Conservation (phyloP, 352 stramenopile species). For the Elongisporangium undulatum region DNA sequence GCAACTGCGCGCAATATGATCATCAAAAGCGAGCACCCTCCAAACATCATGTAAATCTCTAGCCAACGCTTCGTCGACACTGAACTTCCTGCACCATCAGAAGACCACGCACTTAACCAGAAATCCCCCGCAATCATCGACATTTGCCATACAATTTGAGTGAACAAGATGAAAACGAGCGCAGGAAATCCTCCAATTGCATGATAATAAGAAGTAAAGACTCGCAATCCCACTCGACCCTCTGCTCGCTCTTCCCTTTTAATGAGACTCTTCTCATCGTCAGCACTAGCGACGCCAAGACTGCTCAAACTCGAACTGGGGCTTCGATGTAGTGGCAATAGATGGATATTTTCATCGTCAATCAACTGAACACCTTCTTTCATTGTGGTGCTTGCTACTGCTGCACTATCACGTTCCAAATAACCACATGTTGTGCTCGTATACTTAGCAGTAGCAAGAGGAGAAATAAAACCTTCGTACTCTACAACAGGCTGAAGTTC, state of each 20-base stretch:
- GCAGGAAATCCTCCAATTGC: constrained; percentile 34
- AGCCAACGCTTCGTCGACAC: constrained; percentile 13
- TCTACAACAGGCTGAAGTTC: constrained; percentile 4
- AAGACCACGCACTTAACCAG: constrained; percentile 88
- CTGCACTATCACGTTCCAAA: constrained; percentile 10
- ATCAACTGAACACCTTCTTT: constrained; percentile 9
- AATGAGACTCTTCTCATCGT: constrained; percentile 9
- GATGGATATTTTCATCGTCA: neutral
- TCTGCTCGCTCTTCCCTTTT: constrained; percentile 19
- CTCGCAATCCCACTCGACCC: constrained; percentile 21
- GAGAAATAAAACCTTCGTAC: constrained; percentile 16
- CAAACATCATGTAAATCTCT: constrained; percentile 22
- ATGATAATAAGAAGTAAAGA: constrained; percentile 35
- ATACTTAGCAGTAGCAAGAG: constrained; percentile 8
- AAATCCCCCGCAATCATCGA: constrained; percentile 65
- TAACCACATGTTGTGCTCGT: constrained; percentile 1
- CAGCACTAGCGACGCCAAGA: too few species aligned
- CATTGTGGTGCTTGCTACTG: constrained; percentile 6
- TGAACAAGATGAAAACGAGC: constrained; percentile 26
- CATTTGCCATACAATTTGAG: constrained; percentile 65
- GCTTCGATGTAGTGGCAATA: too few species aligned
- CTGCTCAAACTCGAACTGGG: too few species aligned
- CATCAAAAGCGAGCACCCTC: constrained; percentile 34
- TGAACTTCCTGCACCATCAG: constrained; percentile 24
- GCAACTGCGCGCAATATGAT: constrained; percentile 29